Base-by-base conservation (phyloP, 2,329 filamentous ascomycete species). In the Pseudocercospora crystallina region DNA sequence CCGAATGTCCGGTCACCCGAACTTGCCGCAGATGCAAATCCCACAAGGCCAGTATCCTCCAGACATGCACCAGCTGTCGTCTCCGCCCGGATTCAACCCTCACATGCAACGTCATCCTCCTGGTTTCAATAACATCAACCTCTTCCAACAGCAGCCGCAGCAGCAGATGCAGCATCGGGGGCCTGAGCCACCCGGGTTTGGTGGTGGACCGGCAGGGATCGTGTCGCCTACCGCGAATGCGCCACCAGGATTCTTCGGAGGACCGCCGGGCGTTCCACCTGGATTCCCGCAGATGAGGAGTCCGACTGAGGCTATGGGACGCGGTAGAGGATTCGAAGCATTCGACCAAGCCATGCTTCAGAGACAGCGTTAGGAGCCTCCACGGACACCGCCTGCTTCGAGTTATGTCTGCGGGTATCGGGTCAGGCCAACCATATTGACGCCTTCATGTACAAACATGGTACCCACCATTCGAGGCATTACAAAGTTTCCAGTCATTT, bases 31-130 rank as follows among this genome's bases (percentile, higher is more conserved):
- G 14, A 64, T 66, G 59, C 61, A 61, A n/a, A 63, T 63, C 14
- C 61, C 61, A 9, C 50, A 49, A 37, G 47, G 43, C 31, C 58
- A 62, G 33, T 56, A 42, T 26, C 56, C 58, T 20, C 53, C 55
- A 2, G 61, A 65, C 12, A 62, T 61, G 42, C 53, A 61, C 36
- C 57, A 60, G 13, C 48, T 54, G 15, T 49, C 46, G 10, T 53
- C 58, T 8, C 56, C 55, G 5, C 34, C 38, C 8, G 47, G 43
- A 12, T 41, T 35, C 17, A 43, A 42, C 7, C 49, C 58, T 10
- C 58, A 60, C 43, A 61, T 66, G 55, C 59, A 57, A 13, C 63
- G 65, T 8, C 64, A 67, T 38, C 65, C 64, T 14, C 65, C 66
- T 2, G 66, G 65, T 20, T 65, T 66, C 43, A 56, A 59, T 38